A percentile compares a stretch with the other conserved stretches of the same genome.
These are phyloP conservation scores for Clarireedia hainanense DNA, from an alignment of 2,329 filamentous ascomycete genomes.

Conservation along the genomic window DNA sequence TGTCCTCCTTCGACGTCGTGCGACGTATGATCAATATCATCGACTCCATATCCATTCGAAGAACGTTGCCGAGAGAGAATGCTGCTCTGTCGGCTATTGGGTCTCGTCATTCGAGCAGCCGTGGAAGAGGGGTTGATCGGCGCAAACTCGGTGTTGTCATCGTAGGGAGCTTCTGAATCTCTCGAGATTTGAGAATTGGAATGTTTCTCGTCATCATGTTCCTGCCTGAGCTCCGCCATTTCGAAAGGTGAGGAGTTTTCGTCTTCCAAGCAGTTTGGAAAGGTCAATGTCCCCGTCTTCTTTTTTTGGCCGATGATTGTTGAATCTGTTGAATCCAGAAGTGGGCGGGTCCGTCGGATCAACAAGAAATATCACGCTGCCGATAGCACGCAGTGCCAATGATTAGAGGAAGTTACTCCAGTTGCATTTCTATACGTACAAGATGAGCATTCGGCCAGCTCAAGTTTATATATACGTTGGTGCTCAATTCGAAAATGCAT, in stretches of 20 bases:
- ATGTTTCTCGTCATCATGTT: background rate
- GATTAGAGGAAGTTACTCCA: background rate
- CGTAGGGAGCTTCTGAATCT: background rate
- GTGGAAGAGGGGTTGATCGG: conserved; percentile 12
- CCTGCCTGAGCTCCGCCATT: background rate
- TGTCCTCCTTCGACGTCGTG: conserved; percentile 17
- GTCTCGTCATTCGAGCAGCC: background rate
- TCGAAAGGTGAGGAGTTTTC: background rate
- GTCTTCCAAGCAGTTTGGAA: background rate
- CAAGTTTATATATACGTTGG: background rate
- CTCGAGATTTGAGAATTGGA: background rate
- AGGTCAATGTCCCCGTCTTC: background rate
- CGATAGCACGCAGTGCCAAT: too few relatives aligned
- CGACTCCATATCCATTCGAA: conserved; percentile 30
- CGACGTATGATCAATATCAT: conserved; percentile 16
- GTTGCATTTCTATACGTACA: background rate
- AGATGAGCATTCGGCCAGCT: background rate
- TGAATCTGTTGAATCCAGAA: background rate
- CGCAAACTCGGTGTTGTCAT: conserved; percentile 16
- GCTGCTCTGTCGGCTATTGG: conserved; percentile 3
- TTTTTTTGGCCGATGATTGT: background rate
- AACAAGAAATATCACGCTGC: too few relatives aligned
- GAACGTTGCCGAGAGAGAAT: conserved; percentile 19
- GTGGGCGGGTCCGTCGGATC: background rate
- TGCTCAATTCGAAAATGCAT: background rate